Evolutionary conservation across 2,329 filamentous ascomycete genomes (phyloP), one percentile per base, ranked within the genome.

Genomic region (Phialophora chinensis): DNA sequence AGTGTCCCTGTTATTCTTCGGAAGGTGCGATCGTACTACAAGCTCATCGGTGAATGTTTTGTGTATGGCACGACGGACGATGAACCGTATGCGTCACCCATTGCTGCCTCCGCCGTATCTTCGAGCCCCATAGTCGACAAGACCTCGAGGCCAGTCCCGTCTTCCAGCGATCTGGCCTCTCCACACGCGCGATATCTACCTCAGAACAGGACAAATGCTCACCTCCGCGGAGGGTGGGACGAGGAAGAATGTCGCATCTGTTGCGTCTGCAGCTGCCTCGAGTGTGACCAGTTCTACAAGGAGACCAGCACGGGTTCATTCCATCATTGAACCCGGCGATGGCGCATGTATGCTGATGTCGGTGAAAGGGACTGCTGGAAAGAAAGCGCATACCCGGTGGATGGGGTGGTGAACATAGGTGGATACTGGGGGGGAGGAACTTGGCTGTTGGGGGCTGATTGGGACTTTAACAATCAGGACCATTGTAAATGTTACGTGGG

Each of bases 141-240:
- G 12, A 17, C 49, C n/a, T 52, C 49, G n/a, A 17, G 3, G 10
- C 10, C n/a, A 3, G 25, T 25, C 20, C 8, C 25, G 4, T 25
- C 20, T 11, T 25, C 10, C n/a, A 50, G 20, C 20, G 25, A 25
- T 12, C 20, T 7, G 8, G 49, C 10, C 20, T 17, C 6, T 52
- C 20, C 49, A 52, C 49, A 52, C 12, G 20, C 10, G 12, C 49
- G 8, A 52, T 8, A 20, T 27, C 5, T 17, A 11, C 12, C n/a
- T 4, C 7, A 11, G 11, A 7, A 27, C 12, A 25, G 12, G 20
- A 52, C 49, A 14, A 14, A 52, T 25, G 23, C 20, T 27, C 49
- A 27, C 12, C 20, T 52, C 12, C 49, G 49, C 0, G 72, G 63
- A 6, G 75, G 71, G 81, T 0, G 83, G 73, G 0, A 70, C 29